Evolutionary conservation across 148 eudicot species (phyloP).

Genomic region (Persicaria maculosa): DNA sequence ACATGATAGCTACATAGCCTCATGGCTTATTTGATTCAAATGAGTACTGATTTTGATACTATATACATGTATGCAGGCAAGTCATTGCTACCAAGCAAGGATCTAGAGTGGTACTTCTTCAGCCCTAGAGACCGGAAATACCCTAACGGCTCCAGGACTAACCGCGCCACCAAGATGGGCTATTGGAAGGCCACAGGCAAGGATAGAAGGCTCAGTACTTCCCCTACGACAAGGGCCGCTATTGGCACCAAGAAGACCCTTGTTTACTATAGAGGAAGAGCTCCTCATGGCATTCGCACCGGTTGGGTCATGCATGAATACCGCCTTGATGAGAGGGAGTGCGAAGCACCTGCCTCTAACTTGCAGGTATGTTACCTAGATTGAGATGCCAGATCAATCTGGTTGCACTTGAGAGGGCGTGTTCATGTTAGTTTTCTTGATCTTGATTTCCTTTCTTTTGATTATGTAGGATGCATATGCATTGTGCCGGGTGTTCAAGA

Average conservation of each 20-base stretch:
- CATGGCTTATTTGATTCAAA: too few species aligned
- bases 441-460: background rate
- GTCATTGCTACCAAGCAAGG: slow-evolving; percentile 56
- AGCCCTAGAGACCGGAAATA: slow-evolving; percentile 58
- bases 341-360: slow-evolving; percentile 20
- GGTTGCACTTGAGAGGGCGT: background rate
- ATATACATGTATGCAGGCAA: slow-evolving; percentile 25
- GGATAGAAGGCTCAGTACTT: slow-evolving; percentile 42
- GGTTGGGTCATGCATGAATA: slow-evolving; percentile 74
- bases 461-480: slow-evolving; percentile 52
- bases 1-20: too few species aligned
- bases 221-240: slow-evolving; percentile 19
- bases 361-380: slow-evolving; percentile 22
- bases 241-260: slow-evolving; percentile 59
- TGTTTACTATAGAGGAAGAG: slow-evolving; percentile 61
- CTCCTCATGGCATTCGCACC: slow-evolving; percentile 58
- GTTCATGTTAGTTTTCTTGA: background rate
- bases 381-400: background rate
- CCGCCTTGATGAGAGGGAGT: slow-evolving; percentile 37
- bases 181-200: slow-evolving; percentile 72
- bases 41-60: background rate
- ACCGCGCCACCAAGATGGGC: slow-evolving; percentile 54
- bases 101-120: slow-evolving; percentile 65
- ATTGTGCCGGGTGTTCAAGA: slow-evolving; percentile 57
- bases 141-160: slow-evolving; percentile 66